Conservation (phyloP, 768 basidiomycete species). For the Russula ochroleuca region DNA sequence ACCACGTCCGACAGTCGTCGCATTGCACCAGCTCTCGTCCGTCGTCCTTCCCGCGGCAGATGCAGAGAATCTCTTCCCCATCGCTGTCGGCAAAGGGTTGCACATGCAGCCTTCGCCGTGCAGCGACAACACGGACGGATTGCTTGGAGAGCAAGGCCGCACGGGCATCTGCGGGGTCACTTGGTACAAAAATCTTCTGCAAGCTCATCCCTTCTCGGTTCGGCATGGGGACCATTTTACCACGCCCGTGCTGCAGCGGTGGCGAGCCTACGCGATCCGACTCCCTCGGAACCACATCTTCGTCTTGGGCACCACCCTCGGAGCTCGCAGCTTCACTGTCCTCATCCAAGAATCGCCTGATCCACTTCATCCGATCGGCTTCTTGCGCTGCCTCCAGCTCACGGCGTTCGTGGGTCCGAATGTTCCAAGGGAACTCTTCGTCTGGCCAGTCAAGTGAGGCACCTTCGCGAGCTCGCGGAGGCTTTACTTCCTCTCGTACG, state of each 20-base stretch:
- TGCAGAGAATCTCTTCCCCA: constrained; percentile 54
- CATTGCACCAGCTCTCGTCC: constrained; percentile 79
- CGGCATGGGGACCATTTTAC: constrained; percentile 57
- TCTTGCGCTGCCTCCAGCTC: constrained; percentile 51
- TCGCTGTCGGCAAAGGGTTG: constrained; percentile 39
- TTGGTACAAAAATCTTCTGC: constrained; percentile 44
- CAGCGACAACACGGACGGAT: constrained; percentile 57
- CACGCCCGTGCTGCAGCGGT: constrained; percentile 42
- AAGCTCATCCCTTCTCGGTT: constrained; percentile 37
- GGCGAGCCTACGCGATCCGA: constrained; percentile 34
- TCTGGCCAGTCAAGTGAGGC: constrained; percentile 73
- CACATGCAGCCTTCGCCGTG: constrained; percentile 40
- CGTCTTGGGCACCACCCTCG: constrained; percentile 35
- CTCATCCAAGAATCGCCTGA: constrained; percentile 68
- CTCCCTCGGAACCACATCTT: constrained; percentile 35
- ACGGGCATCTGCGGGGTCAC: constrained; percentile 73
- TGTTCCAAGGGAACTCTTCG: constrained; percentile 70
- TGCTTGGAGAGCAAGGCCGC: constrained; percentile 69
- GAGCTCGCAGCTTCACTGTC: constrained; percentile 56
- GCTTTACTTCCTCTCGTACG: constrained; percentile 1
- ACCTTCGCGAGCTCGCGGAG: constrained; percentile 13
- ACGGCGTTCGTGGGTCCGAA: constrained; percentile 52
- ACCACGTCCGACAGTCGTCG: constrained; percentile 76
- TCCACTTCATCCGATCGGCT: constrained; percentile 57
- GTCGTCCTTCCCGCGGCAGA: constrained; percentile 64